Evolutionary conservation across 2,329 filamentous ascomycete genomes (phyloP), one percentile per base, ranked within the genome.

Genomic region (Colletotrichum higginsianum): DNA sequence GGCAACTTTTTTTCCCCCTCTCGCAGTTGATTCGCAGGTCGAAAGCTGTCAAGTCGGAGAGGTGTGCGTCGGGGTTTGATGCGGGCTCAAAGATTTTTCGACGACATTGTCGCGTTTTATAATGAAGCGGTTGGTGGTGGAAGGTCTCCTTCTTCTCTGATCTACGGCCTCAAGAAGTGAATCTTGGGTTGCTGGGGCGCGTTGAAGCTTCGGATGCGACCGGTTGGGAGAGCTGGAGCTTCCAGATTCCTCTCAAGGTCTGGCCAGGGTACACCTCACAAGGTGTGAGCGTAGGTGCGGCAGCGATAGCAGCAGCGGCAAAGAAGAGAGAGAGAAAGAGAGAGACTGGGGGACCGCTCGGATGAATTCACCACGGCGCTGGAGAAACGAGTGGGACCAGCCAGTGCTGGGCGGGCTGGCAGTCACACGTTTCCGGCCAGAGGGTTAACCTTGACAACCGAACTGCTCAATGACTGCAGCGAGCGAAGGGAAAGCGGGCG

Each of bases 331-430:
- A 38, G 35, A 38, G 18, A n/a, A 35, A 30, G 23, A 49, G 60
- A 61, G 15, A 26, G 47, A 23, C 47, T 38, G 42, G 64, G 65
- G 68, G 65, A 63, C 57, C 68, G 68, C 68, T 71, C 65, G 65
- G 65, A 67, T 67, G 52, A 58, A 53, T 68, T 62, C 64, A 72
- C 66, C 60, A 70, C 58, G 21, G 30, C 42, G 21, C 49, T 72
- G 66, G 61, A 71, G 67, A 70, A 72, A 72, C 61, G 70, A 72
- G 70, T 71, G 70, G 70, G 66, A 72, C 70, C 70, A 61, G 50
- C 50, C 57, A 61, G 70, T 57, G 55, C 61, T 30, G 55, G 61
- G 61, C 70, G 46, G 57, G 57, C 35, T 21, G 47, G 58, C 50
- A 55, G 57, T 64, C 60, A 57, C 56, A 66, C 72, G 69, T 60